These are phyloP conservation scores for Cajanus cajan DNA, from an alignment of 306 rosid genomes.

Conservation along the genomic window DNA sequence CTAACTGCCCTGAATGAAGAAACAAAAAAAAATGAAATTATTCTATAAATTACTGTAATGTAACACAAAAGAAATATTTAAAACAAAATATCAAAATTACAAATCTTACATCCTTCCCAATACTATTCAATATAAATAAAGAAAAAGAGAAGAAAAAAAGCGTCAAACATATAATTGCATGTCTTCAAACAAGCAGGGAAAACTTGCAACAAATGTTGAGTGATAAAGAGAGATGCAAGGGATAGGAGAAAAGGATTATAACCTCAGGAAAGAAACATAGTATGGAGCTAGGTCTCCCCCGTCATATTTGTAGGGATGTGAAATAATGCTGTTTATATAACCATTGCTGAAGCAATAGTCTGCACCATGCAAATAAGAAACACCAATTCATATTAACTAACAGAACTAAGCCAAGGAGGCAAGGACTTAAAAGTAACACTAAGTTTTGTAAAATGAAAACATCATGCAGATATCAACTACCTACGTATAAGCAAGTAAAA, in stretches of 20 bases:
- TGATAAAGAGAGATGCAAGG: conserved; percentile 8
- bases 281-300: conserved; percentile 74
- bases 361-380: conserved; percentile 49
- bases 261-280: conserved; percentile 85
- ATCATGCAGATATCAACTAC: neutral
- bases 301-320: conserved; percentile 54
- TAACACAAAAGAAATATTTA: neutral
- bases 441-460: neutral
- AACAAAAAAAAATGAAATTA: conserved; percentile 7
- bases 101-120: neutral
- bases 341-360: conserved; percentile 87
- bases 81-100: conserved; percentile 23
- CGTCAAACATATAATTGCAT: neutral
- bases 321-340: conserved; percentile 69
- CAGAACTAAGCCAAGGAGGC: neutral
- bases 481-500: conserved; percentile 16
- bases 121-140: neutral
- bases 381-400: conserved; percentile 20
- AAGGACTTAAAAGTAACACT: neutral
- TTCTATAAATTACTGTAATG: conserved; percentile 9
- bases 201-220: conserved; percentile 19
- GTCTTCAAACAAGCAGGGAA: conserved; percentile 14
- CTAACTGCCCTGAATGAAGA: conserved; percentile 67
- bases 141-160: neutral
- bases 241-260: conserved; percentile 24